These are phyloP conservation scores for Populus euphratica DNA, from an alignment of 345 rosid species.

Conservation along the genomic window DNA sequence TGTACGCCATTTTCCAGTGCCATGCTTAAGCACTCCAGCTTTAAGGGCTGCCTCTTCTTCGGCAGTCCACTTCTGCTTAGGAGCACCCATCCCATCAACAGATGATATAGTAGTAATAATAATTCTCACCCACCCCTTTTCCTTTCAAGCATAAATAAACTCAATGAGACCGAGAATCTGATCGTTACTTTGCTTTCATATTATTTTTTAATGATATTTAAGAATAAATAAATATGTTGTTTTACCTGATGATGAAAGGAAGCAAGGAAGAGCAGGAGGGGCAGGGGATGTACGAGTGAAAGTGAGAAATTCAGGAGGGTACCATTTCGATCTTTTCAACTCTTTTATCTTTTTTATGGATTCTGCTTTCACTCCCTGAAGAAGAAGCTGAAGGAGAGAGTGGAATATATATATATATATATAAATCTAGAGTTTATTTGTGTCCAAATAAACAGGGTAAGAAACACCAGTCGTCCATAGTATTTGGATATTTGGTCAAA, in stretches of 20 bases:
- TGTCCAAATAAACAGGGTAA: no score
- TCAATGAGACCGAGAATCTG: neutral
- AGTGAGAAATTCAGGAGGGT: conserved; percentile 1
- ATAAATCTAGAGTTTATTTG: no score
- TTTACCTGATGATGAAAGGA: conserved; percentile 13
- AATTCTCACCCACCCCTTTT: no score
- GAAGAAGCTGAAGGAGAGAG: no score
- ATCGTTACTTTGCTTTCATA: neutral
- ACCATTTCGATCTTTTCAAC: neutral
- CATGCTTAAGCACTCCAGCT: conserved; percentile 35
- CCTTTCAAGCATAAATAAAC: no score
- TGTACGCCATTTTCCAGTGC: conserved; percentile 35
- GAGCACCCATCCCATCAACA: conserved; percentile 37
- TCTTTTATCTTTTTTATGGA: no score
- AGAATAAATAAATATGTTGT: neutral
- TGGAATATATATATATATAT: no score
- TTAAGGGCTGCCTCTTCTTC: conserved; percentile 38
- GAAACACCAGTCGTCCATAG: no score
- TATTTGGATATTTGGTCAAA: no score
- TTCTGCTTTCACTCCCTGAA: no score
- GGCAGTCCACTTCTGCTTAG: conserved; percentile 36
- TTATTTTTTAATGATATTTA: no score
- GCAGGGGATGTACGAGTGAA: neutral
- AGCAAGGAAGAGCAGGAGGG: neutral
- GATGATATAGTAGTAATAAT: neutral